These are phyloP conservation scores for Lipomyces mesembrius DNA, from an alignment of 805 yeast genomes.

Conservation along the genomic window DNA sequence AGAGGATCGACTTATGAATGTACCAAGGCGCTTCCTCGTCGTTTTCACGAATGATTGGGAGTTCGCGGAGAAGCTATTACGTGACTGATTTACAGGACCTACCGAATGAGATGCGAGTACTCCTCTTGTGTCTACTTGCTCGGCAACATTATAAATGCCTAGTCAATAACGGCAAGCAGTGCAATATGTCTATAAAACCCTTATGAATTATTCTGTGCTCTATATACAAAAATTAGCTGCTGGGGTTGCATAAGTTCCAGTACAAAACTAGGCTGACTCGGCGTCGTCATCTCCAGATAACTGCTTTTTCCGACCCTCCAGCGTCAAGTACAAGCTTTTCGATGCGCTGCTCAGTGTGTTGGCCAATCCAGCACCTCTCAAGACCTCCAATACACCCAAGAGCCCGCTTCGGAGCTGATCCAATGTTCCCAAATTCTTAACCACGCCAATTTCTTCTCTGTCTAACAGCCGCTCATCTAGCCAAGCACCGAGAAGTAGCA, in stretches of 20 bases:
- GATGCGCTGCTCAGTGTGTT: slow-evolving; percentile 76
- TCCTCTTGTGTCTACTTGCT: too few species aligned
- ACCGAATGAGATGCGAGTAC: too few species aligned
- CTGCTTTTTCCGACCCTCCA: slow-evolving; percentile 65
- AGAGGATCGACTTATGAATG: too few species aligned
- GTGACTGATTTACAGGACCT: too few species aligned
- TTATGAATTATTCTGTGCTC: neutral
- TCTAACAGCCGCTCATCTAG: slow-evolving; percentile 66
- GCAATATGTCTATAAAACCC: neutral
- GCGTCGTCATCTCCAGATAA: slow-evolving; percentile 38
- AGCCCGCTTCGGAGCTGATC: slow-evolving; percentile 78
- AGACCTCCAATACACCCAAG: slow-evolving; percentile 77
- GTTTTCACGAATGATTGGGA: too few species aligned
- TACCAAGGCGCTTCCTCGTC: neutral
- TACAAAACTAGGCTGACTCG: neutral
- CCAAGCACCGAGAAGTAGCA: slow-evolving; percentile 84
- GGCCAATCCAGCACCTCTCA: slow-evolving; percentile 89
- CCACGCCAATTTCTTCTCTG: slow-evolving; percentile 57
- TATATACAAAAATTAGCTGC: neutral
- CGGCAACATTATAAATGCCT: neutral
- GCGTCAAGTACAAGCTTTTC: slow-evolving; percentile 69
- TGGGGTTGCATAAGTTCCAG: neutral
- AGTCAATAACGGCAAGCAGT: neutral
- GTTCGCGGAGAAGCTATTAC: too few species aligned
- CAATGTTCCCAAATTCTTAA: slow-evolving; percentile 74